Evolutionary conservation across 2,329 filamentous ascomycete genomes (phyloP).

Genomic region (Fusarium coicis): DNA sequence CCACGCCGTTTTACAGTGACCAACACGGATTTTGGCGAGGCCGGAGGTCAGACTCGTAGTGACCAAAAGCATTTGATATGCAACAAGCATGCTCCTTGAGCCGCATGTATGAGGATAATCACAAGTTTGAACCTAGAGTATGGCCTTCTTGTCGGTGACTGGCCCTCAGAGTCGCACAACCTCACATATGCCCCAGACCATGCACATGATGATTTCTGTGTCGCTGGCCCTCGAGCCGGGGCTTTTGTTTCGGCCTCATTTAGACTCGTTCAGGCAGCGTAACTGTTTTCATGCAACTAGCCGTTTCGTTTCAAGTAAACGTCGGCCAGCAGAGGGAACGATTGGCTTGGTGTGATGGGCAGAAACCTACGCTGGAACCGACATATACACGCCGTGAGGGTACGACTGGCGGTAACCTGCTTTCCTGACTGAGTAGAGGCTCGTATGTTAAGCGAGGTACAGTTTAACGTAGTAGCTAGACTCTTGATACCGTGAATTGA

Average conservation of each 20-base stretch:
- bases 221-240: background rate
- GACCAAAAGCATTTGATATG: background rate
- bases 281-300: conserved; percentile 14
- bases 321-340: background rate
- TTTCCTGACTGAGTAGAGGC: background rate
- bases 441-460: background rate
- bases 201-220: conserved; percentile 12
- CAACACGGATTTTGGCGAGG: background rate
- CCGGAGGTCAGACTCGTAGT: no score
- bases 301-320: conserved; percentile 25
- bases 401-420: background rate
- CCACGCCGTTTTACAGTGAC: background rate
- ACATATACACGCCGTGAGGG: background rate
- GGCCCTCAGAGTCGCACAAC: conserved; percentile 7
- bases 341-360: background rate
- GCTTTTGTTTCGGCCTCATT: conserved; percentile 29
- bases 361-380: background rate
- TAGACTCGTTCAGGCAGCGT: background rate
- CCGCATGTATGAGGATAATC: conserved; percentile 12
- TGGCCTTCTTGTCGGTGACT: conserved; percentile 9
- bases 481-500: background rate
- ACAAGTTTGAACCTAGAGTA: conserved; percentile 7
- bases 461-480: background rate
- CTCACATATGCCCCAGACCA: conserved; percentile 5
- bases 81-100: background rate